Conservation (phyloP, 2,329 filamentous ascomycete species). For the Herpotrichia juniperi region DNA sequence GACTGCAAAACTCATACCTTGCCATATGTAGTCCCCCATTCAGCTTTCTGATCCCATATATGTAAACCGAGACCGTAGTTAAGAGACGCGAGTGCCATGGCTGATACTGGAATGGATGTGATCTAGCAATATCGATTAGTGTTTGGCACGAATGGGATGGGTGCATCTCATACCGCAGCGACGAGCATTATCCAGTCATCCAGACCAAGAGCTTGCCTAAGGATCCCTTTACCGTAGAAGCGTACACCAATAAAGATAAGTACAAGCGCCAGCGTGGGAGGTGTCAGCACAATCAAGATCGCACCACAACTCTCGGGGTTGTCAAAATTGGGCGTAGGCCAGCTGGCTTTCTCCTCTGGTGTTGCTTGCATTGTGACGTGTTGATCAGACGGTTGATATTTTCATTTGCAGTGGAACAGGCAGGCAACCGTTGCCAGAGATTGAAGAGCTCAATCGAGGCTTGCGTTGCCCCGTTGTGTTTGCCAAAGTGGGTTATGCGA, state of each 20-base stretch:
- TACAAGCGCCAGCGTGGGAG: conserved; percentile 21
- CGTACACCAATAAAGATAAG: conserved; percentile 22
- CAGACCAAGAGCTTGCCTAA: conserved; percentile 23
- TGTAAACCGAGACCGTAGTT: conserved; percentile 30
- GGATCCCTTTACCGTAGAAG: conserved; percentile 28
- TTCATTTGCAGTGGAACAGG: not conserved
- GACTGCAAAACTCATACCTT: conserved; percentile 19
- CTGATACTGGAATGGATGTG: conserved; percentile 22
- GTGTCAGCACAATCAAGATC: conserved; percentile 24
- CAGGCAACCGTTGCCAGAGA: not conserved
- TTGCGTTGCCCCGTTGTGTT: not conserved
- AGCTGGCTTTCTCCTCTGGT: conserved; percentile 18
- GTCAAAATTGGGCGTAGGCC: conserved; percentile 33
- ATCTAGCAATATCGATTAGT: conserved; percentile 11
- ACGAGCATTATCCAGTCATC: conserved; percentile 36
- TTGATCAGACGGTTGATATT: not conserved
- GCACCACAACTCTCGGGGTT: conserved; percentile 25
- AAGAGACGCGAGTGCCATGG: conserved; percentile 24
- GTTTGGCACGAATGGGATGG: not conserved
- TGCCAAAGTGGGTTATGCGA: not conserved
- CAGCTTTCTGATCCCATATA: conserved; percentile 33
- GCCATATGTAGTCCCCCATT: conserved; percentile 25
- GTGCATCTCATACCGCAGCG: conserved; percentile 23
- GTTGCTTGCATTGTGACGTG: conserved; percentile 11
- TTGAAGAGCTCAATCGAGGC: not conserved